phyloP scores from a whole-genome alignment of 768 basidiomycete genomes.

The Gymnopilus dilepis region DNA sequence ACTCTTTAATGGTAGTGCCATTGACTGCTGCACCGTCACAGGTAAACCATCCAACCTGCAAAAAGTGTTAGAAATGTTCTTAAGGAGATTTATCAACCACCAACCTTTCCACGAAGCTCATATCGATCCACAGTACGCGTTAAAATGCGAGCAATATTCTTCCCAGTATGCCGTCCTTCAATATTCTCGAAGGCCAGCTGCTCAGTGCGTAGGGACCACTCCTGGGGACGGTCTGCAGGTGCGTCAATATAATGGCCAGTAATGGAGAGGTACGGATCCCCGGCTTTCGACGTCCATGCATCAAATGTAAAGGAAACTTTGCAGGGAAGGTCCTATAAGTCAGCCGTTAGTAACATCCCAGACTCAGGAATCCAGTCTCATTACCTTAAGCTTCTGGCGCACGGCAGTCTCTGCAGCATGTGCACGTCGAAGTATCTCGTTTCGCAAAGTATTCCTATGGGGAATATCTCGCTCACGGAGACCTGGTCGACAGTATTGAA shows the following conservation, averaged over 20 bases:
- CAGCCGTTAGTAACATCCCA: background rate
- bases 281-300: background rate
- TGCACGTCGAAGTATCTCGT: background rate
- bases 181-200: background rate
- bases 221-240: background rate
- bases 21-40: background rate
- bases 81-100: background rate
- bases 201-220: background rate
- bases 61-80: background rate
- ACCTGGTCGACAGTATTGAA: background rate
- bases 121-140: background rate
- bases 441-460: background rate
- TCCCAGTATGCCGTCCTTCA: background rate
- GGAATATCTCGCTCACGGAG: background rate
- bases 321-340: background rate
- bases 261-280: background rate
- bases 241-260: background rate
- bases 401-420: background rate
- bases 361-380: background rate
- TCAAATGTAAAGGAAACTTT: background rate
- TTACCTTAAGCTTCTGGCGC: background rate
- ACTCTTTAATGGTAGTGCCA: background rate
- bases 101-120: background rate
- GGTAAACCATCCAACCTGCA: background rate
- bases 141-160: background rate